Evolutionary conservation across 345 rosid species (phyloP).

Genomic region (Barbarea vulgaris): DNA sequence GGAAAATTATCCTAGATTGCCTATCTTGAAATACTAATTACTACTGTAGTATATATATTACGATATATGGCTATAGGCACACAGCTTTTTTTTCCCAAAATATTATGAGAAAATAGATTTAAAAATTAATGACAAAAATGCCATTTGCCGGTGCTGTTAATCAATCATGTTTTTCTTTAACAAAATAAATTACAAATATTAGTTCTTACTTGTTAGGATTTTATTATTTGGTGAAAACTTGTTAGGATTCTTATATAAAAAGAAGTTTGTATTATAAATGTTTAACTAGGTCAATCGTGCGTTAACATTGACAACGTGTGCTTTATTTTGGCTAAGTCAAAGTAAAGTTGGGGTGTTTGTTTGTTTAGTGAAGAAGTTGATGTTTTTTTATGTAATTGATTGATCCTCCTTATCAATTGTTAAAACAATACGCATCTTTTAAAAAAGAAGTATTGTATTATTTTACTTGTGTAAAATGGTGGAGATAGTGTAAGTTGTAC

Average conservation of each 20-base stretch:
- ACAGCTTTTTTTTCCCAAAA: not conserved
- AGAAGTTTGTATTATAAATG: not conserved
- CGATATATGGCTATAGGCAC: not conserved
- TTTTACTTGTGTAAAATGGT: not conserved
- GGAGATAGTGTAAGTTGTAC: not conserved
- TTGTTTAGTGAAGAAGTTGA: not conserved
- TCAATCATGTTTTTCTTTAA: not conserved
- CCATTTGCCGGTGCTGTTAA: not conserved
- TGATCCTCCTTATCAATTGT: not conserved
- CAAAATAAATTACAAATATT: not conserved
- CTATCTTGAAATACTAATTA: not conserved
- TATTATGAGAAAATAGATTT: not conserved
- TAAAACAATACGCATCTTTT: not conserved
- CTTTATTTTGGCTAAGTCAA: not conserved
- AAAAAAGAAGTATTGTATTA: not conserved
- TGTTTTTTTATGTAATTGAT: not conserved
- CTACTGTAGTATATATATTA: not conserved
- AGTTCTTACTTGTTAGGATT: not conserved
- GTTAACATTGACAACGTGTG: not conserved
- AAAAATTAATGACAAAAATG: not conserved
- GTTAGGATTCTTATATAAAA: not conserved
- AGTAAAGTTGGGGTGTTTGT: not conserved
- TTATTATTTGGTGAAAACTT: no score
- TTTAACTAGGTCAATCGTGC: not conserved
- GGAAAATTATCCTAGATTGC: not conserved